phyloP scores from a whole-genome alignment of 345 rosid genomes.

The Pistacia integerrima region DNA sequence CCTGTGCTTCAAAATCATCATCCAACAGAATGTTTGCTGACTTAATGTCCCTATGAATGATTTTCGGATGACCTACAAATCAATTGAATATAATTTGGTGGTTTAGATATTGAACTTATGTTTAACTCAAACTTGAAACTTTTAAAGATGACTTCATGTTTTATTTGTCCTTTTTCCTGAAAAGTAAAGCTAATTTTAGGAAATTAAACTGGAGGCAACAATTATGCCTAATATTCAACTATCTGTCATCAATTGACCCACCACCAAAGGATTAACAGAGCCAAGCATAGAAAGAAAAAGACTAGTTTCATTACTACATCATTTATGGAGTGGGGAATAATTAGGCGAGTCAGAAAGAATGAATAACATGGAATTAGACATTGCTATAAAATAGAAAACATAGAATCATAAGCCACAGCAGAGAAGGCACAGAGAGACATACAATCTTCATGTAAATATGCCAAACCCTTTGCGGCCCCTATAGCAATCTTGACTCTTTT shows the following conservation, averaged over 20 bases:
- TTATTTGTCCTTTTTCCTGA: background rate
- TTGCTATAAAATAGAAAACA: background rate
- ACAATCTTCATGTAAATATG: conserved; percentile 98
- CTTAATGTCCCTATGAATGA: conserved; percentile 93
- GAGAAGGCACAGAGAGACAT: conserved; percentile 34
- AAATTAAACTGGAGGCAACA: too few relatives aligned
- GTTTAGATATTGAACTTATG: background rate
- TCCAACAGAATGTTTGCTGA: conserved; percentile 88
- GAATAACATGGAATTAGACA: background rate
- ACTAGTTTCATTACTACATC: too few relatives aligned
- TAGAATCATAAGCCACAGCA: background rate
- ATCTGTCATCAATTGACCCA: too few relatives aligned
- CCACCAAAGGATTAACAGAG: too few relatives aligned
- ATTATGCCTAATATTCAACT: too few relatives aligned
- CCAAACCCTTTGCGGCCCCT: conserved; percentile 97
- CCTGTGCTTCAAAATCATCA: conserved; percentile 86
- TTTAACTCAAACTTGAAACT: background rate
- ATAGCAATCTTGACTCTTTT: conserved; percentile 82
- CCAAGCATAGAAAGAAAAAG: too few relatives aligned
- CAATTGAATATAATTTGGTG: background rate
- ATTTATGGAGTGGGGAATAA: too few relatives aligned
- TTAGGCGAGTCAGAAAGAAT: background rate
- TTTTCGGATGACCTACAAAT: conserved; percentile 82
- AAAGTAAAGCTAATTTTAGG: too few relatives aligned
- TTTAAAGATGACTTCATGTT: background rate